Percentiles rank a stretch among this genome's conserved stretches.
Evolutionary conservation across 495 filamentous ascomycete genomes (phyloP).

Genomic region (Penicillium fimorum): DNA sequence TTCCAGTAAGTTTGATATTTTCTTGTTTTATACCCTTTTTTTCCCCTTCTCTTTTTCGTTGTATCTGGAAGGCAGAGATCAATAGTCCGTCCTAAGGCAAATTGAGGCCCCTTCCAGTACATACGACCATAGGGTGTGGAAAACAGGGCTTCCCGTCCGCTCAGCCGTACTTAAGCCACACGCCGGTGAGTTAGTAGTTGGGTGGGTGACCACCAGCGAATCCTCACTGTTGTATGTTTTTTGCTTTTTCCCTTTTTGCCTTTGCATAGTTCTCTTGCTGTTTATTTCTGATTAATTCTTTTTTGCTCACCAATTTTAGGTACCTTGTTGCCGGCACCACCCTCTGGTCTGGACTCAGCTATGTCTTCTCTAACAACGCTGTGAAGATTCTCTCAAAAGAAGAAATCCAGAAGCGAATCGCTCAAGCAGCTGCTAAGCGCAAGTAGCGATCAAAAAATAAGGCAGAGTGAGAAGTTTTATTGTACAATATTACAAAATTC

Average conservation of each 20-base stretch:
- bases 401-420: slow-evolving; percentile 41
- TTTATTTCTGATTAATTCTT: neutral
- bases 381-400: slow-evolving; percentile 71
- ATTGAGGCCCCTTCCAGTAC: slow-evolving; percentile 18
- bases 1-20: slow-evolving; percentile 63
- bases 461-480: neutral
- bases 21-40: slow-evolving; percentile 6
- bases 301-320: slow-evolving; percentile 22
- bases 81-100: slow-evolving; percentile 13
- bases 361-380: slow-evolving; percentile 76
- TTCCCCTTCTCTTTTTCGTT: slow-evolving; percentile 3
- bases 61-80: neutral
- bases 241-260: slow-evolving; percentile 2
- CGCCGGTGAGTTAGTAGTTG: slow-evolving; percentile 50
- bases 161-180: slow-evolving; percentile 52
- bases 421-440: slow-evolving; percentile 31
- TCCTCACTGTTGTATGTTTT: slow-evolving; percentile 47
- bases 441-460: slow-evolving; percentile 10
- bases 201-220: slow-evolving; percentile 53
- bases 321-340: slow-evolving; percentile 78
- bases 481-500: slow-evolving; percentile 7
- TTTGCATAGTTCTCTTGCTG: neutral
- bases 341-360: slow-evolving; percentile 80
- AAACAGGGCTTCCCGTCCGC: slow-evolving; percentile 50
- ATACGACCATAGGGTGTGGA: slow-evolving; percentile 52